Evolutionary conservation across 805 yeast genomes (phyloP), one percentile per base, ranked within the genome.

Genomic region (Jamesozyma gamospora): DNA sequence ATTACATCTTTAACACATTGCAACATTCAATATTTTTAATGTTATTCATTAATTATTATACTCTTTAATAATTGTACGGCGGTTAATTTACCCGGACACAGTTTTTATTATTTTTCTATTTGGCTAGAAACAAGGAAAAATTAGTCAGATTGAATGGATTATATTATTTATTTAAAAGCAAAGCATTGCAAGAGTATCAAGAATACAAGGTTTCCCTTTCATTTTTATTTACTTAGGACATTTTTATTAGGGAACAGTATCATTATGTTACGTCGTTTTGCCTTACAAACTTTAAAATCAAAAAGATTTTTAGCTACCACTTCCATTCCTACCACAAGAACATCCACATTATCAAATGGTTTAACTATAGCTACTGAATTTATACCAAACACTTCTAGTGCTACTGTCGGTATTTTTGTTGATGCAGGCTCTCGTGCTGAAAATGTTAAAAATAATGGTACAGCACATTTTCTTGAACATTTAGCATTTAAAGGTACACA

Each of bases 351-450:
- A 39, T 67, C 79, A n/a, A 92, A 92, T 58, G 99, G 99, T 3
- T 64, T 92, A 33, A 90, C 96, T 0, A 95, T 90, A 30, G 98
- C 97, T 40, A 74, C 94, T 34, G 97, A 92, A 59, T 56, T 71
- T 33, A 76, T 83, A 58, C 97, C 97, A 10, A 79, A 82, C 46
- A 79, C 94, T 7, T 72, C 81, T 50, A 87, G 96, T 33, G 97
- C 98, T 45, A 92, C 98, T 2, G 96, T 92, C 12, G 98, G 97
- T 2, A 90, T 92, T 40, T 94, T 96, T 90, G 87, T 92, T 45
- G 96, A 92, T 64, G 96, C 98, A 31, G 99, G 99, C 2, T 88
- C 96, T 3, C 72, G 99, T 46, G 97, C 97, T 3, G 99, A 92
- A 63, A 81, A 77, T 53, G 69, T 70, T 34, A 77, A 83, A 53